Conservation (phyloP, 306 rosid species). For the Glycine tomentella region DNA sequence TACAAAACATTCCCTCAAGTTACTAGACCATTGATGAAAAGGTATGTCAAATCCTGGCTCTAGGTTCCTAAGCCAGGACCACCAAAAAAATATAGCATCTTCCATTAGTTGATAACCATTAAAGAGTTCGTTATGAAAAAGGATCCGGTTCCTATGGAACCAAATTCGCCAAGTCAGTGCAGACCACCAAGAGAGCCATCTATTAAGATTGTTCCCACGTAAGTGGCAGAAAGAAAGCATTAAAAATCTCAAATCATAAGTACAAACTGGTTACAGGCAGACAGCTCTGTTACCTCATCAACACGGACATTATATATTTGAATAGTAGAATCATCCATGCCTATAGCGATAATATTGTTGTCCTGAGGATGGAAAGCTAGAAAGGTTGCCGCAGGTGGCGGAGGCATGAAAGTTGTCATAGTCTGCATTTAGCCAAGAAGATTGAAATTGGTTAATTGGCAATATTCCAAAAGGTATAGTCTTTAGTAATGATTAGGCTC, state of each 20-base stretch:
- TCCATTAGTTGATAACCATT: no score
- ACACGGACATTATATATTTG: slow-evolving; percentile 98
- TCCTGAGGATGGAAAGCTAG: slow-evolving; percentile 98
- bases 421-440: slow-evolving; percentile 69
- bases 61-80: no score
- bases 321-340: slow-evolving; percentile 99
- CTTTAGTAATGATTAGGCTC: slow-evolving; percentile 20
- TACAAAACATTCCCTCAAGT: no score
- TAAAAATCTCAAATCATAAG: slow-evolving; percentile 40
- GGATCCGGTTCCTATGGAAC: no score
- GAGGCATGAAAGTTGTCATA: slow-evolving; percentile 99
- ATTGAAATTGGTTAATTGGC: slow-evolving; percentile 42
- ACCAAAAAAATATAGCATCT: no score
- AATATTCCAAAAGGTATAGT: slow-evolving; percentile 18
- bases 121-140: no score
- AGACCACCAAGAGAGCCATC: no score
- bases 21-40: no score
- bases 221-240: no score
- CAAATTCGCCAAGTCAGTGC: no score
- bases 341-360: slow-evolving; percentile 93
- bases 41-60: no score
- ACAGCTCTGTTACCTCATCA: slow-evolving; percentile 75
- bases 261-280: slow-evolving; percentile 28
- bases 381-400: slow-evolving; percentile 96
- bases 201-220: no score